phyloP scores from a whole-genome alignment of 139 green algal species.

The Desmodesmus armatus region DNA sequence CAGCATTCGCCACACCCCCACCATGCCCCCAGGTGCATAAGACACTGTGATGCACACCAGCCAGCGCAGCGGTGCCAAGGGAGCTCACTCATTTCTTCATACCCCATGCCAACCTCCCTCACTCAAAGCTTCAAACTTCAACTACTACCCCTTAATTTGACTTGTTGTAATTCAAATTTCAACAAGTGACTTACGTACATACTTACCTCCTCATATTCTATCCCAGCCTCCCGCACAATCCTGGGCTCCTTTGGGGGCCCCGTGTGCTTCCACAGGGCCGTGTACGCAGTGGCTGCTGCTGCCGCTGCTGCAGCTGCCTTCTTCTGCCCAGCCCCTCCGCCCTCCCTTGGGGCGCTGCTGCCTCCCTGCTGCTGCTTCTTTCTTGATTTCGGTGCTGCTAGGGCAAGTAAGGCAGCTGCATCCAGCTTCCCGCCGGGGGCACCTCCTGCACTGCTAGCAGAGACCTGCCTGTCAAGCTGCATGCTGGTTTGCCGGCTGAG shows the following conservation, averaged over 20 bases:
- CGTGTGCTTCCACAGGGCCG: neutral
- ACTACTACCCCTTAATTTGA: neutral
- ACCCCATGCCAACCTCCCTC: too few relatives aligned
- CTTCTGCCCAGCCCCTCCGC: neutral
- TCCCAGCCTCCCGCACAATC: neutral
- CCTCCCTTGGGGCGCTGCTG: neutral
- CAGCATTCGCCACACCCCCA: too few relatives aligned
- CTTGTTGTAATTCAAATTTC: neutral
- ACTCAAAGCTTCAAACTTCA: too few relatives aligned
- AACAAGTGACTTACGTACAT: neutral
- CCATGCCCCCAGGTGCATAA: too few relatives aligned
- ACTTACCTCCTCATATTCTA: constrained; percentile 33
- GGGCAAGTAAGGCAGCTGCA: neutral
- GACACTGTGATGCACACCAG: neutral
- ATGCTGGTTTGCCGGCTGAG: neutral
- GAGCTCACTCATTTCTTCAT: neutral
- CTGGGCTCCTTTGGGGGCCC: neutral
- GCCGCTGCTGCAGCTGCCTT: neutral
- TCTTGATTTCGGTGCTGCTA: neutral
- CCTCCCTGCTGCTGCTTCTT: constrained; percentile 10
- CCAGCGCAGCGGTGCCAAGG: neutral
- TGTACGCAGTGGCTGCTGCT: neutral
- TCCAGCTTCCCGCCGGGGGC: too few relatives aligned
- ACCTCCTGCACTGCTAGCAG: too few relatives aligned
- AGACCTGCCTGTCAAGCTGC: too few relatives aligned